Conservation (phyloP, 257 asterid genomes). For the Apocynum venetum region DNA sequence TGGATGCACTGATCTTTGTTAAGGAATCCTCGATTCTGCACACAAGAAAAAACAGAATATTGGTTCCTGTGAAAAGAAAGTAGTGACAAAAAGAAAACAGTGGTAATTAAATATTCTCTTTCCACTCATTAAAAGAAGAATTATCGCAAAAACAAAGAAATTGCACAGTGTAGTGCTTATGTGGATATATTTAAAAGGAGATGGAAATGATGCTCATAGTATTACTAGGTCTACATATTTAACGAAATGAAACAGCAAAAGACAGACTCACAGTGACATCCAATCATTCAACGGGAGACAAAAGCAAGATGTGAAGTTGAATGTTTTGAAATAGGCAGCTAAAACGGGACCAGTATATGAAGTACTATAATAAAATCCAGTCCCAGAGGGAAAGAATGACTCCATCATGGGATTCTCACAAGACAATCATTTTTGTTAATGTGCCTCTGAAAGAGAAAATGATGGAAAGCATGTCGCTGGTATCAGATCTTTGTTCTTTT, state of each 20-base stretch:
- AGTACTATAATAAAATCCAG: neutral
- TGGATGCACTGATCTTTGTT: slow-evolving; percentile 78
- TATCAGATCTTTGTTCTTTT: neutral
- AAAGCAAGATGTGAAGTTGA: too few species aligned
- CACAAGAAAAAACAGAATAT: slow-evolving; percentile 15
- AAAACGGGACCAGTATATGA: neutral
- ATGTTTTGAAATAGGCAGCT: neutral
- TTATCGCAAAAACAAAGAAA: neutral
- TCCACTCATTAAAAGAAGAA: neutral
- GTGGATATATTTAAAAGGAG: neutral
- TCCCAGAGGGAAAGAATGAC: neutral
- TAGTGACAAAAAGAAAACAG: neutral
- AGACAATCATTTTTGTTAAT: neutral
- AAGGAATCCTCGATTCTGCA: slow-evolving; percentile 64
- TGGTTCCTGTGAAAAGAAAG: neutral
- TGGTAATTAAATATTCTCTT: neutral
- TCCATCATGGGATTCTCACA: neutral
- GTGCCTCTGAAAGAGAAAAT: slow-evolving; percentile 2
- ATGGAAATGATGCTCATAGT: neutral
- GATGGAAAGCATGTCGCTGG: neutral
- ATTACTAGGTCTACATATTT: neutral
- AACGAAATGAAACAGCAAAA: neutral
- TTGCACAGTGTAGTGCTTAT: neutral
- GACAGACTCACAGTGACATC: neutral
- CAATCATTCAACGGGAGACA: neutral